A percentile compares a stretch with the other conserved stretches of the same genome.
Evolutionary conservation across 768 basidiomycete species (phyloP).

Genomic region (Russula dissimulans): DNA sequence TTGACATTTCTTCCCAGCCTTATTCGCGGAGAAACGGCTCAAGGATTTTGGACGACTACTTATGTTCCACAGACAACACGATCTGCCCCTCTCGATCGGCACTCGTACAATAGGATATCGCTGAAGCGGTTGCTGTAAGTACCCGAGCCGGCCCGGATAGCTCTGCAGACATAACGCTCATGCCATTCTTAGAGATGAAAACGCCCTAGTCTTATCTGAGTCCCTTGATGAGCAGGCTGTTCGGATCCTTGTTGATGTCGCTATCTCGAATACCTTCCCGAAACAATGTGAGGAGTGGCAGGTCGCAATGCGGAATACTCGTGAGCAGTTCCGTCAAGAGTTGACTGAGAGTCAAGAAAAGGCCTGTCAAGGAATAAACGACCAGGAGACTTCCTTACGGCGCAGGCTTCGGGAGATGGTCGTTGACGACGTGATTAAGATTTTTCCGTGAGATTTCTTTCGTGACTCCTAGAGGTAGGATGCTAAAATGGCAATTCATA

Average conservation of each 20-base stretch:
- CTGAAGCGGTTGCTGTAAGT: not conserved
- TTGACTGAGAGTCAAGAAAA: not conserved
- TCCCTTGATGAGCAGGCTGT: not conserved
- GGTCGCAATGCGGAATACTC: not conserved
- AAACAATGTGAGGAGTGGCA: not conserved
- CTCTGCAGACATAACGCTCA: not conserved
- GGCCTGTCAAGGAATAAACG: not conserved
- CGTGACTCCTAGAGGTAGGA: too few species aligned
- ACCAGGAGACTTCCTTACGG: not conserved
- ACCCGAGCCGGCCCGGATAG: too few species aligned
- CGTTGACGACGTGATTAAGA: not conserved
- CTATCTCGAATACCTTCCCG: not conserved
- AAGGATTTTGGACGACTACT: constrained; percentile 15
- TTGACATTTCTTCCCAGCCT: not conserved
- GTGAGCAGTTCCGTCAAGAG: not conserved
- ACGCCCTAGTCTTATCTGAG: not conserved
- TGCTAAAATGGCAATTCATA: not conserved
- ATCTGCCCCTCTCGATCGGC: not conserved
- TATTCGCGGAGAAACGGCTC: constrained; percentile 16
- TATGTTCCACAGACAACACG: not conserved
- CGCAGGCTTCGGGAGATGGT: not conserved
- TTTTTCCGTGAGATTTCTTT: not conserved
- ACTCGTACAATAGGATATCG: not conserved
- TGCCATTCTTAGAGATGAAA: not conserved
- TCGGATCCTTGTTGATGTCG: not conserved